These are phyloP conservation scores for Saccharomycopsis sp. DNA, from an alignment of 805 yeast genomes.

Conservation along the genomic window DNA sequence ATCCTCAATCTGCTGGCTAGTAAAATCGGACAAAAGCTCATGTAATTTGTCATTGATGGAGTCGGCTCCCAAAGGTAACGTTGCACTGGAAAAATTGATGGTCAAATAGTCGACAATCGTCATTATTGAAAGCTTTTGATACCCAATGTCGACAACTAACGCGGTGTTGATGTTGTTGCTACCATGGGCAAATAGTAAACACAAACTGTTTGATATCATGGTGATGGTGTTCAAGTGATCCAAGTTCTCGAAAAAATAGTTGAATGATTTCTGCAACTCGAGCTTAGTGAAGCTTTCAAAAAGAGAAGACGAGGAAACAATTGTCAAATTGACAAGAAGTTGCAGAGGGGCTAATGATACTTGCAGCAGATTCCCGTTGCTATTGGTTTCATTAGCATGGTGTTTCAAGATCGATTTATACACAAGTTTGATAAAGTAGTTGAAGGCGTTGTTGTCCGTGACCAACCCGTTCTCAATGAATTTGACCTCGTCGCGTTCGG, in stretches of 20 bases:
- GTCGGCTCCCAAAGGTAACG: constrained; percentile 52
- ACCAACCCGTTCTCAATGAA: constrained; percentile 65
- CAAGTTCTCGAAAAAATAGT: constrained; percentile 64
- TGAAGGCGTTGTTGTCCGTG: constrained; percentile 59
- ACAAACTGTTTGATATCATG: constrained; percentile 56
- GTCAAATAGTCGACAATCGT: constrained; percentile 73
- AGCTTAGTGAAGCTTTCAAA: constrained; percentile 51
- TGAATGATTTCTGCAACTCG: constrained; percentile 60
- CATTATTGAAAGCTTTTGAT: constrained; percentile 61
- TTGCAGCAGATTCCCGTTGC: too few relatives aligned
- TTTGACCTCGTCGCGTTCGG: constrained; percentile 37
- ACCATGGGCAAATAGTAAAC: constrained; percentile 68
- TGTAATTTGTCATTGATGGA: constrained; percentile 47
- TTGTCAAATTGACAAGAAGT: constrained; percentile 55
- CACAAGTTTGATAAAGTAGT: constrained; percentile 42
- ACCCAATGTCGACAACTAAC: constrained; percentile 74
- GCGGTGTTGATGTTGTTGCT: constrained; percentile 46
- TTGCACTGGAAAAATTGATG: constrained; percentile 43
- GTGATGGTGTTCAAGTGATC: constrained; percentile 61
- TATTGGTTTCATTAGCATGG: constrained; percentile 23
- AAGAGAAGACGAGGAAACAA: constrained; percentile 45
- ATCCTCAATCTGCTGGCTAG: constrained; percentile 53
- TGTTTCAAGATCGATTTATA: constrained; percentile 39
- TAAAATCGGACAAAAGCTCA: constrained; percentile 49
- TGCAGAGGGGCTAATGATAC: constrained; percentile 13